These are phyloP conservation scores for Lentinula raphanica DNA, from an alignment of 768 basidiomycete species.

Conservation along the genomic window DNA sequence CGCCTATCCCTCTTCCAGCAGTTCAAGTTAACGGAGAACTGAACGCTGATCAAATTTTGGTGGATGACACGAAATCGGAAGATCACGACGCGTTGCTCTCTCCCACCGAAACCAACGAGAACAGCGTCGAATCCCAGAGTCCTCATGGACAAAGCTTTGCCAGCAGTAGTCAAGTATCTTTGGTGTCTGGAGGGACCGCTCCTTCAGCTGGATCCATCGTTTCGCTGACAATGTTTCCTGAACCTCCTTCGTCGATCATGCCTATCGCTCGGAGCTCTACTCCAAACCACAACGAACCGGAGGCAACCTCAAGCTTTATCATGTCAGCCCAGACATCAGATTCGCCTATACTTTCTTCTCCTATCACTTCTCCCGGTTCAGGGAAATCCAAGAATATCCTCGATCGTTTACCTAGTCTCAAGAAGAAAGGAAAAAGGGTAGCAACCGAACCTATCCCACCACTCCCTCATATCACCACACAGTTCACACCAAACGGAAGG, in stretches of 20 bases:
- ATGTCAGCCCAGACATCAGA: neutral
- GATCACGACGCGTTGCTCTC: neutral
- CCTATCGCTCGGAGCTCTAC: neutral
- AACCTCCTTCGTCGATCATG: neutral
- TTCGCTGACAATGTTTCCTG: slow-evolving; percentile 4
- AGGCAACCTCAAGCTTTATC: neutral
- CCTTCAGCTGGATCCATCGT: slow-evolving; percentile 2
- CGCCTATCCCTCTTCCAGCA: neutral
- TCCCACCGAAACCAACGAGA: neutral
- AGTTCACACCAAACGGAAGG: neutral
- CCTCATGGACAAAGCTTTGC: neutral
- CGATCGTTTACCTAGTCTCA: neutral
- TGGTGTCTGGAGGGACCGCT: neutral
- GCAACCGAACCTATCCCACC: neutral
- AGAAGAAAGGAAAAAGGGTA: neutral
- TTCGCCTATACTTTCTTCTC: neutral
- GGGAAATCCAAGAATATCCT: neutral
- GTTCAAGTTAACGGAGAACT: neutral
- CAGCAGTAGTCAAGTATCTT: neutral
- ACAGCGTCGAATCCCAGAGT: neutral
- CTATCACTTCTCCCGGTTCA: neutral
- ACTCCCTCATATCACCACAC: neutral
- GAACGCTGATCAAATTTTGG: neutral
- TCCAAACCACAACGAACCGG: neutral
- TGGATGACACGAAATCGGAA: neutral